Evolutionary conservation across 805 yeast genomes (phyloP).

Genomic region (Babjeviella inositovora): DNA sequence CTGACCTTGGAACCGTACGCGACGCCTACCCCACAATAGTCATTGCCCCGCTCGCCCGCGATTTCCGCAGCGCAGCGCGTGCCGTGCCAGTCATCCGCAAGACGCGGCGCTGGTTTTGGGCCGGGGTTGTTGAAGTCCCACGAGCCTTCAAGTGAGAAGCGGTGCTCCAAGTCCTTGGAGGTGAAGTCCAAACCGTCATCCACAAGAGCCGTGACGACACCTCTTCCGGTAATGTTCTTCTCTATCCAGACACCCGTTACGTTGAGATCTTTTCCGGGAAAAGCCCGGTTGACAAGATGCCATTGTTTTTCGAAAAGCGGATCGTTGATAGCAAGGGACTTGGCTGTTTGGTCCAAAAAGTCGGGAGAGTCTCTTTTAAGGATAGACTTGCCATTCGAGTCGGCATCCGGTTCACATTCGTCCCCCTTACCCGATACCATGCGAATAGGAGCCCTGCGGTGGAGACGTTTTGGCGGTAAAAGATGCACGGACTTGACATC

Average conservation of each 20-base stretch:
- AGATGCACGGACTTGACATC: slow-evolving; percentile 33
- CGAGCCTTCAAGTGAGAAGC: slow-evolving; percentile 66
- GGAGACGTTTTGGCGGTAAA: slow-evolving; percentile 34
- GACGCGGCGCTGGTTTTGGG: slow-evolving; percentile 63
- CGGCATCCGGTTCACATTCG: slow-evolving; percentile 5
- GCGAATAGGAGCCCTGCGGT: slow-evolving; percentile 43
- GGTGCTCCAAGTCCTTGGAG: slow-evolving; percentile 52
- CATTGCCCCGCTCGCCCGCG: slow-evolving; percentile 71
- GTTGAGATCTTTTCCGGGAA: slow-evolving; percentile 75
- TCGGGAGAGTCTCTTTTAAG: no score
- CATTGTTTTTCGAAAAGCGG: slow-evolving; percentile 80
- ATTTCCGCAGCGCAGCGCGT: slow-evolving; percentile 97
- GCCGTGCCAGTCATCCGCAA: slow-evolving; percentile 82
- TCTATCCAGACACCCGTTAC: slow-evolving; percentile 75
- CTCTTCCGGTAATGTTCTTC: slow-evolving; percentile 68
- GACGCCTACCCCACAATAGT: slow-evolving; percentile 92
- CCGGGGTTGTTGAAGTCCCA: slow-evolving; percentile 83
- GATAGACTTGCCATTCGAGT: slow-evolving; percentile 35
- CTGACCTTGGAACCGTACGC: slow-evolving; percentile 78
- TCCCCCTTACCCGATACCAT: slow-evolving; percentile 4
- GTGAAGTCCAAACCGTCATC: slow-evolving; percentile 91
- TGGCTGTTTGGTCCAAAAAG: slow-evolving; percentile 26
- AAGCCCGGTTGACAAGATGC: slow-evolving; percentile 70
- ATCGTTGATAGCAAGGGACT: slow-evolving; percentile 51
- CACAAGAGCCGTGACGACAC: slow-evolving; percentile 73